A percentile compares a stretch with the other conserved stretches of the same genome.
Evolutionary conservation across 202 grass and related monocot genomes (phyloP).

Genomic region (Saccharum hybrid): DNA sequence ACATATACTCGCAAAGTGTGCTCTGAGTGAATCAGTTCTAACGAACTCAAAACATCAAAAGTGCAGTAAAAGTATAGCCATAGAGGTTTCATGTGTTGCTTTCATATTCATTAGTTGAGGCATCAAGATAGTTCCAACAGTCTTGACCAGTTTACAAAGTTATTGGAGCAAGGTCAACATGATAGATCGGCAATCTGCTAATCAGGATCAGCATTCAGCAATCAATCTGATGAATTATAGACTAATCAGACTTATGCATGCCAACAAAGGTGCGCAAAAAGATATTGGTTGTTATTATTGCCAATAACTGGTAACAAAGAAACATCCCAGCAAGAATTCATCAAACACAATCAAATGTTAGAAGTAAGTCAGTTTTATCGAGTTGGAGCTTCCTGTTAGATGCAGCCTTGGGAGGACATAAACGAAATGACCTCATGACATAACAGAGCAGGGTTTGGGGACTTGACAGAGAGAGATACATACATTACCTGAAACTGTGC

Average conservation of each 20-base stretch:
- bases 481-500: constrained; percentile 43
- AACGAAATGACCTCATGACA: background rate
- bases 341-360: background rate
- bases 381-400: background rate
- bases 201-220: constrained; percentile 3
- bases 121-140: background rate
- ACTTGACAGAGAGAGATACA: background rate
- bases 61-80: background rate
- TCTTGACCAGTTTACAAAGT: background rate
- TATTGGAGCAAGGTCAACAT: background rate
- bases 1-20: background rate
- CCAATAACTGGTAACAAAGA: background rate
- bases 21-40: background rate
- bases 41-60: background rate
- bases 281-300: background rate
- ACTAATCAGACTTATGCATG: background rate
- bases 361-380: background rate
- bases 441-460: background rate
- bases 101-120: background rate
- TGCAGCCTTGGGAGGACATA: background rate
- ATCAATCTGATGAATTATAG: background rate
- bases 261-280: constrained; percentile 24
- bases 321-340: background rate
- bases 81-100: background rate
- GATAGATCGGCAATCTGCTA: background rate